Evolutionary conservation across 2,329 filamentous ascomycete genomes (phyloP), one percentile per base, ranked within the genome.

Genomic region (Aspergillus piperis): DNA sequence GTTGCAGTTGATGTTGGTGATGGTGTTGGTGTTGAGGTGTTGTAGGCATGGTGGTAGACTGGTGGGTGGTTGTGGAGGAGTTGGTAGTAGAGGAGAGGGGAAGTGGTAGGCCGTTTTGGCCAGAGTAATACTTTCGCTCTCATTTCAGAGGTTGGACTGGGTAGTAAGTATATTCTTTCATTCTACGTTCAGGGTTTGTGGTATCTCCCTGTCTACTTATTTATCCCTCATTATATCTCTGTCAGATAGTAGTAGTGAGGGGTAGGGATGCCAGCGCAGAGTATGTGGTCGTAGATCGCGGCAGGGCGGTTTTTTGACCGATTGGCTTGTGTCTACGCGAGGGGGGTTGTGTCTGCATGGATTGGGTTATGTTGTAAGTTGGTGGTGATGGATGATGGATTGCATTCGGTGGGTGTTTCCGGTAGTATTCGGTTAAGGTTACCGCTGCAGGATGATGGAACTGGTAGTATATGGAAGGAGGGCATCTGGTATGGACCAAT

Each of bases 381-480:
- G 30, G 25, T 30, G 30, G 23, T 30, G 7, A 13, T 3, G 47
- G 25, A 17, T 5, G 25, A 7, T 7, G 44, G 17, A 25, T 23
- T 47, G 44, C 25, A 8, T 21, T 56, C 54, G 54, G 54, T 23
- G 25, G 15, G 15, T 21, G 21, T 3, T 25, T 49, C 54, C 54
- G 54, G 19, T 21, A 48, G 15, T 21, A 54, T 32, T 60, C 58
- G 58, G 58, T 56, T 39, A 51, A 48, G 58, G 39, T 47, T 60
- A 57, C 58, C 58, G 58, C 27, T 13, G 38, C 38, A 13, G 27
- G 36, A 42, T 8, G n/a, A 54, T 41, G 32, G 25, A 42, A 7
- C 8, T 5, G 32, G 32, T 36, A 36, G 32, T 36, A 36, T 36
- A 15, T 36, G 5, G 32, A 0, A 36, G 10, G 3, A 11, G 0